A percentile compares a stretch with the other conserved stretches of the same genome.
Conservation (phyloP, 2,329 filamentous ascomycete species). For the Diaporthe helianthi region DNA sequence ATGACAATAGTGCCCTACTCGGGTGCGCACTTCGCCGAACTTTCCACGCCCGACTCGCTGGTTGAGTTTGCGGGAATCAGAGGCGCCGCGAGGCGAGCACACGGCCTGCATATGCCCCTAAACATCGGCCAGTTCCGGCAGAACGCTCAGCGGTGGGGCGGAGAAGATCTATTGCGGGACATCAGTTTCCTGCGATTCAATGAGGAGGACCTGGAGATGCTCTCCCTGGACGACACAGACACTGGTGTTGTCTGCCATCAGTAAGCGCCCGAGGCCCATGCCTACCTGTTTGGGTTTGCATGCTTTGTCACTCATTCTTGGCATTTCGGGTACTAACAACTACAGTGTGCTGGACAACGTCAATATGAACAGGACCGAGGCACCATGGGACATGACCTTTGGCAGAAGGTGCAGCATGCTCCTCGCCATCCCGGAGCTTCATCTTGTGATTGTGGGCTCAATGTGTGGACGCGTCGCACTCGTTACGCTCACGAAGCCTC, state of each 20-base stretch:
- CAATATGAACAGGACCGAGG: constrained; percentile 39
- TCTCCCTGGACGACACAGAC: constrained; percentile 42
- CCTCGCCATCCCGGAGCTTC: constrained; percentile 71
- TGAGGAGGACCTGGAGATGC: constrained; percentile 56
- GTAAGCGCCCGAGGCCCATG: neutral
- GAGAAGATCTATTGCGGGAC: constrained; percentile 18
- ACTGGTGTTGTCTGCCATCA: constrained; percentile 41
- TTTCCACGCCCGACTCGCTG: neutral
- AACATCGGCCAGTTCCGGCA: constrained; percentile 13
- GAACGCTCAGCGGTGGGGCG: constrained; percentile 1
- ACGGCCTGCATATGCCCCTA: constrained; percentile 11
- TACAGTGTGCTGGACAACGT: constrained; percentile 41
- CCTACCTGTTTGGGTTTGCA: no score
- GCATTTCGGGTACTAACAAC: neutral
- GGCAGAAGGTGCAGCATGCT: constrained; percentile 67
- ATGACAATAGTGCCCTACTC: constrained; percentile 29
- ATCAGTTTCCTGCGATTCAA: constrained; percentile 54
- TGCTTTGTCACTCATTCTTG: neutral
- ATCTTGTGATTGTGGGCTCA: constrained; percentile 71
- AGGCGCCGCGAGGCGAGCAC: neutral
- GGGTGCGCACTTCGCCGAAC: constrained; percentile 21
- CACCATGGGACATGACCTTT: constrained; percentile 44
- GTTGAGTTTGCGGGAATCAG: neutral
- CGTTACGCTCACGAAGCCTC: constrained; percentile 61
- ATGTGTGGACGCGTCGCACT: constrained; percentile 71